Percentiles rank a stretch among this genome's conserved stretches.
phyloP scores from a whole-genome alignment of 2,329 filamentous ascomycete genomes.

The Aulographum hederae region DNA sequence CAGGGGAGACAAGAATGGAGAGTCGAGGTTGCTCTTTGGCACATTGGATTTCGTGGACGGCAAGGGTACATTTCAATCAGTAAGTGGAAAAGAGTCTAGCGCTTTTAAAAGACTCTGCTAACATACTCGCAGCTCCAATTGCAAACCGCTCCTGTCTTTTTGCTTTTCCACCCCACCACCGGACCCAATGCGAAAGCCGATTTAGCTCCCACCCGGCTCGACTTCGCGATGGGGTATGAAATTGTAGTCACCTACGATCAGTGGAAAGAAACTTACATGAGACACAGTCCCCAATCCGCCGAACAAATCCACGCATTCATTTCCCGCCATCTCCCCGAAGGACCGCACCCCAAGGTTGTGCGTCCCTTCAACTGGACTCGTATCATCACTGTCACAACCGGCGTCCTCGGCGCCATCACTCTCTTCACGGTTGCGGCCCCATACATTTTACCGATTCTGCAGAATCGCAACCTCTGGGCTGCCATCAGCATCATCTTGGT shows the following conservation, averaged over 20 bases:
- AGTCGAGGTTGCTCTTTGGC: slow-evolving; percentile 58
- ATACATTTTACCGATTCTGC: slow-evolving; percentile 63
- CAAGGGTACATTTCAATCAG: slow-evolving; percentile 69
- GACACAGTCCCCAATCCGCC: slow-evolving; percentile 47
- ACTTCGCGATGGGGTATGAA: slow-evolving; percentile 70
- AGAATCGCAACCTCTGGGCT: slow-evolving; percentile 89
- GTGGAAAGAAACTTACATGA: slow-evolving; percentile 3
- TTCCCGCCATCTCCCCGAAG: slow-evolving; percentile 53
- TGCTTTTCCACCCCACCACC: slow-evolving; percentile 70
- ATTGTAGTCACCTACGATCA: slow-evolving; percentile 1
- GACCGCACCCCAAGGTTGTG: slow-evolving; percentile 55
- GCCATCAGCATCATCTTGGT: slow-evolving; percentile 75
- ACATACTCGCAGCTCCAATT: slow-evolving; percentile 52
- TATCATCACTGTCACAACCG: slow-evolving; percentile 47
- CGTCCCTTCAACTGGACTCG: slow-evolving; percentile 79
- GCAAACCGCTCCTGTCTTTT: slow-evolving; percentile 80
- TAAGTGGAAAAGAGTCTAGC: slow-evolving; percentile 28
- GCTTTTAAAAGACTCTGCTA: not conserved
- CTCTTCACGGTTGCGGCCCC: slow-evolving; percentile 53
- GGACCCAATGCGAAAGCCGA: slow-evolving; percentile 61
- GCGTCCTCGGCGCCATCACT: slow-evolving; percentile 52
- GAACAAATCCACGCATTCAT: slow-evolving; percentile 70
- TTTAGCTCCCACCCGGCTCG: slow-evolving; percentile 55
- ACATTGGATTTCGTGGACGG: slow-evolving; percentile 81
- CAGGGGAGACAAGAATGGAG: slow-evolving; percentile 59